Conservation (phyloP, 768 basidiomycete species). For the Boletus vermiculosoides region DNA sequence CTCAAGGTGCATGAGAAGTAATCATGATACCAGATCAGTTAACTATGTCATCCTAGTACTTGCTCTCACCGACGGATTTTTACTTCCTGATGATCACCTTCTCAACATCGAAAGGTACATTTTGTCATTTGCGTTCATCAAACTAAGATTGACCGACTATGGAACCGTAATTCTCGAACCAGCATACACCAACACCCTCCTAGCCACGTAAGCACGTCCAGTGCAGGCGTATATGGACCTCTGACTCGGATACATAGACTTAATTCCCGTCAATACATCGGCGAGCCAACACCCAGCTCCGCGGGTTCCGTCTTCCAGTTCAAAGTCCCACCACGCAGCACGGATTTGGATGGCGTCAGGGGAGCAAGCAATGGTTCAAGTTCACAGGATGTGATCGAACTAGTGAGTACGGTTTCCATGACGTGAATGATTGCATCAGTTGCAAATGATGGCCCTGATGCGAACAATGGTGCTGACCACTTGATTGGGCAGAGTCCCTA, state of each 20-base stretch:
- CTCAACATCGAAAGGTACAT: not conserved
- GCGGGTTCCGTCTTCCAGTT: not conserved
- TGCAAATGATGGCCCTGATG: not conserved
- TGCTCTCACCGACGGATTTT: not conserved
- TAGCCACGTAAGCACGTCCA: not conserved
- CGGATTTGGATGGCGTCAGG: not conserved
- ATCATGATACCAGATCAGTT: not conserved
- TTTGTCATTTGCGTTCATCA: not conserved
- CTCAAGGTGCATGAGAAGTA: not conserved
- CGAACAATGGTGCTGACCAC: not conserved
- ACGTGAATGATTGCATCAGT: not conserved
- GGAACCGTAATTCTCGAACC: not conserved
- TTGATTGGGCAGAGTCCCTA: not conserved
- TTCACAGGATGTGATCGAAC: not conserved
- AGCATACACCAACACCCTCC: constrained; percentile 2
- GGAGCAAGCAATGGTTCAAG: too few relatives aligned
- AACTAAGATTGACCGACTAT: not conserved
- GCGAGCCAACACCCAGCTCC: not conserved
- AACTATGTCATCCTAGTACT: not conserved
- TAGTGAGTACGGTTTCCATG: not conserved
- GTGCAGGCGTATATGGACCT: not conserved
- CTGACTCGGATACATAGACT: not conserved
- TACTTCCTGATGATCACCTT: not conserved
- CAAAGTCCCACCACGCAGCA: not conserved
- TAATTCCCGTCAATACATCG: not conserved